A percentile compares a stretch with the other conserved stretches of the same genome.
These are phyloP conservation scores for Gossypium anomalum DNA, from an alignment of 345 rosid species.

Conservation along the genomic window DNA sequence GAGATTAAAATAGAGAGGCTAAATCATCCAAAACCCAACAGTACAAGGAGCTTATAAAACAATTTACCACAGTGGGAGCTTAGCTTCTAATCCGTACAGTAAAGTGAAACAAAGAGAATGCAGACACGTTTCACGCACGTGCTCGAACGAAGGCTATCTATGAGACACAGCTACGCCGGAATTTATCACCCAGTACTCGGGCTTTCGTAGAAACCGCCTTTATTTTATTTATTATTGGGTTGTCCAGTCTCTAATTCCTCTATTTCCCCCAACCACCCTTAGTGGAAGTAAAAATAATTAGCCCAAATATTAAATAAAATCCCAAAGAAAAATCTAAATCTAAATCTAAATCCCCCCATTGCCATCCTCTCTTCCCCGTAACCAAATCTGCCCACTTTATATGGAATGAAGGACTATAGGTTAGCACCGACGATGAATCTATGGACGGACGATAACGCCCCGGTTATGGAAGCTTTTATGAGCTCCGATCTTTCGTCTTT, in stretches of 20 bases:
- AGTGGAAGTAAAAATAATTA: neutral
- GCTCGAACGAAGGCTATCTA: too few species aligned
- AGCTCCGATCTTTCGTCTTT: slow-evolving; percentile 64
- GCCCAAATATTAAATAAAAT: slow-evolving; percentile 34
- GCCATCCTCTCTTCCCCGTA: neutral
- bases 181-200: too few species aligned
- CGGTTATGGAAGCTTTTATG: slow-evolving; percentile 96
- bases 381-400: neutral
- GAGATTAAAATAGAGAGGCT: too few species aligned
- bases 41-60: too few species aligned
- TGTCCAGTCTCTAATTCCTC: too few species aligned
- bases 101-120: too few species aligned
- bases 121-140: too few species aligned
- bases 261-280: too few species aligned
- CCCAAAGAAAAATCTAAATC: neutral
- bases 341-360: neutral
- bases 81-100: too few species aligned
- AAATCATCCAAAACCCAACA: too few species aligned
- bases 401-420: slow-evolving; percentile 51
- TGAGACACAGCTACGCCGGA: too few species aligned
- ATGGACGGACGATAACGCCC: slow-evolving; percentile 83
- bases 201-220: neutral
- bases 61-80: too few species aligned
- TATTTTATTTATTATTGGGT: neutral
- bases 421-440: slow-evolving; percentile 56